Conservation (phyloP, 352 stramenopile genomes). For the Globisporangium emineosum region DNA sequence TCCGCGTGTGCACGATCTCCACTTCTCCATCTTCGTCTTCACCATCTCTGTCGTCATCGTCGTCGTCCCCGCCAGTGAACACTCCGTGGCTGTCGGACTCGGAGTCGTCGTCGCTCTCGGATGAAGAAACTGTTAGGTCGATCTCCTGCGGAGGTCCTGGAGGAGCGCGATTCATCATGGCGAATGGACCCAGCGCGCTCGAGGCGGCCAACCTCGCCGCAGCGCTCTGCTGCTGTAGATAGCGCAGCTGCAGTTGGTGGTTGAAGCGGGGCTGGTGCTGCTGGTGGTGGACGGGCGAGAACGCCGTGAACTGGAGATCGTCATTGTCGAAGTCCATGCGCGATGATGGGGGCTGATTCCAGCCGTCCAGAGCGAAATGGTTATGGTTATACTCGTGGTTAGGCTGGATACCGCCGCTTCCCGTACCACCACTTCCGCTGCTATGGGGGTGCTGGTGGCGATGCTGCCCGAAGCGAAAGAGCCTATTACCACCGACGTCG, state of each 20-base stretch:
- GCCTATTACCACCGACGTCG: not conserved
- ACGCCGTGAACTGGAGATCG: slow-evolving; percentile 5
- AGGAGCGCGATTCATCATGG: slow-evolving; percentile 5
- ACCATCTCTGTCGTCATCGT: slow-evolving; percentile 11
- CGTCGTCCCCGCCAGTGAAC: not conserved
- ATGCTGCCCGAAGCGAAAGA: slow-evolving; percentile 6
- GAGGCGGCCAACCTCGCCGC: not conserved
- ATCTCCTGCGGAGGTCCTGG: slow-evolving; percentile 39
- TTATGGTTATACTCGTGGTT: slow-evolving; percentile 11
- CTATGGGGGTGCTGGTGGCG: not conserved
- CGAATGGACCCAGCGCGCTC: not conserved
- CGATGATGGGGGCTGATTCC: slow-evolving; percentile 11
- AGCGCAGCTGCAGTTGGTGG: slow-evolving; percentile 1
- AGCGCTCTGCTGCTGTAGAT: slow-evolving; percentile 3
- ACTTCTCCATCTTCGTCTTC: slow-evolving; percentile 35
- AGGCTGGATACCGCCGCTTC: not conserved
- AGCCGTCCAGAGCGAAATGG: slow-evolving; percentile 4
- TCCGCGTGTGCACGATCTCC: slow-evolving; percentile 41
- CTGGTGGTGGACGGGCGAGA: slow-evolving; percentile 3
- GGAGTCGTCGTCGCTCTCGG: slow-evolving; percentile 25
- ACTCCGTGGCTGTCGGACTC: not conserved
- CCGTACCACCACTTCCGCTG: not conserved
- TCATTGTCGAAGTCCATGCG: slow-evolving; percentile 6
- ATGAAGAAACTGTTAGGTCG: slow-evolving; percentile 60
- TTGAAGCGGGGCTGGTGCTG: slow-evolving; percentile 1